Percentiles rank a stretch among this genome's conserved stretches.
phyloP scores from a whole-genome alignment of 805 yeast genomes.

The Kuraishia borneana region DNA sequence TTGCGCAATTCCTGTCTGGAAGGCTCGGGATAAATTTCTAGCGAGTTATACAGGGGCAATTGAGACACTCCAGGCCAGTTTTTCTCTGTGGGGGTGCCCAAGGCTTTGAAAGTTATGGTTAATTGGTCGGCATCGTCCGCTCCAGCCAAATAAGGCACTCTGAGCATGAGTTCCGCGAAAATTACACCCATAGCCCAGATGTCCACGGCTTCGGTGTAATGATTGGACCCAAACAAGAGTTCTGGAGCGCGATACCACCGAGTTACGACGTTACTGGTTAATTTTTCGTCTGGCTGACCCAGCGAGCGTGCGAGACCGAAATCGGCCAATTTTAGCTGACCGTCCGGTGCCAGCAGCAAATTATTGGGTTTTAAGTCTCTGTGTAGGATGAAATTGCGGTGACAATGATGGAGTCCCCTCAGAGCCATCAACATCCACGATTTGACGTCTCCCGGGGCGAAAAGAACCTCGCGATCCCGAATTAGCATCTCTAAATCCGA shows the following conservation, averaged over 20 bases:
- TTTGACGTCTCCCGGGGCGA: conserved; percentile 80
- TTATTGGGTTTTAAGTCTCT: conserved; percentile 93
- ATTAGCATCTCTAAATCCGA: conserved; percentile 85
- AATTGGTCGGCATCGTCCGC: conserved; percentile 82
- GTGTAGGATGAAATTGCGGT: conserved; percentile 80
- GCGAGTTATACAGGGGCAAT: conserved; percentile 65
- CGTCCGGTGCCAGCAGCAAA: conserved; percentile 74
- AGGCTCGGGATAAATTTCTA: conserved; percentile 75
- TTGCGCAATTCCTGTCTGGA: conserved; percentile 68
- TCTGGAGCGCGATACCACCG: conserved; percentile 99
- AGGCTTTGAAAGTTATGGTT: conserved; percentile 86
- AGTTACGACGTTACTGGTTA: conserved; percentile 93
- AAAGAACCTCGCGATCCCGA: conserved; percentile 65
- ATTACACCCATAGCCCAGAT: conserved; percentile 96
- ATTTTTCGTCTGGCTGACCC: conserved; percentile 62
- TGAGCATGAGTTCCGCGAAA: conserved; percentile 90
- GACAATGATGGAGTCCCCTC: conserved; percentile 93
- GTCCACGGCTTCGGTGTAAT: conserved; percentile 84
- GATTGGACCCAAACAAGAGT: conserved; percentile 74
- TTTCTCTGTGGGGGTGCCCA: conserved; percentile 91
- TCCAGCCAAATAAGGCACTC: conserved; percentile 94
- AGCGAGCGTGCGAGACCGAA: conserved; percentile 88
- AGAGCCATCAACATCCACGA: conserved; percentile 92
- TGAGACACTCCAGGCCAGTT: conserved; percentile 85
- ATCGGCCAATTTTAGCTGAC: conserved; percentile 90